Evolutionary conservation across 495 filamentous ascomycete species (phyloP).

Genomic region (Hypoxylon subgilvum): DNA sequence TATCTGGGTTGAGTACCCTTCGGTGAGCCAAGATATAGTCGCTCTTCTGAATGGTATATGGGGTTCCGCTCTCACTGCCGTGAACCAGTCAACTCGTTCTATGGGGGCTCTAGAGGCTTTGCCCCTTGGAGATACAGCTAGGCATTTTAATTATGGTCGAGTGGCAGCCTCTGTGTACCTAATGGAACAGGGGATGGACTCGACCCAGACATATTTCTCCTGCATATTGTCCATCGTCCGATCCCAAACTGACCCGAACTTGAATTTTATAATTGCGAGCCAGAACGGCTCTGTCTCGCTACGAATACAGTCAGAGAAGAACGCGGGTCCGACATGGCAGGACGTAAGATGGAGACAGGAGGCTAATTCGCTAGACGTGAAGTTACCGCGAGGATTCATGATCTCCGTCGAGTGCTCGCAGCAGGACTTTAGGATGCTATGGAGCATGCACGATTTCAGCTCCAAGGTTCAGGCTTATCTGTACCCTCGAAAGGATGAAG

Average conservation of each 20-base stretch:
- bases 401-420: conserved; percentile 72
- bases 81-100: conserved; percentile 39
- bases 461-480: conserved; percentile 72
- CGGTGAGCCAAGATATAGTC: conserved; percentile 69
- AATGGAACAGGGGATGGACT: conserved; percentile 69
- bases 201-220: conserved; percentile 67
- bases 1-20: conserved; percentile 77
- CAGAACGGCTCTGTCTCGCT: conserved; percentile 78
- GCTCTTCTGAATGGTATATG: conserved; percentile 67
- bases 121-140: conserved; percentile 71
- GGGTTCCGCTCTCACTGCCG: conserved; percentile 52
- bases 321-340: conserved; percentile 75
- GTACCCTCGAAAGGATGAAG: conserved; percentile 69
- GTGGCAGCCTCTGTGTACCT: conserved; percentile 73
- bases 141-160: conserved; percentile 74
- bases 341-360: conserved; percentile 77
- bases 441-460: conserved; percentile 82
- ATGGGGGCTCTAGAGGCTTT: conserved; percentile 68
- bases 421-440: conserved; percentile 74
- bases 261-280: conserved; percentile 73
- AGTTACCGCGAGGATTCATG: conserved; percentile 70
- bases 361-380: conserved; percentile 64
- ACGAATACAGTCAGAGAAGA: conserved; percentile 70
- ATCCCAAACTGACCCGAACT: conserved; percentile 66
- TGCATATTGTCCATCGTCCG: conserved; percentile 76